phyloP scores from a whole-genome alignment of 257 asterid species.

The Rehmannia glutinosa region DNA sequence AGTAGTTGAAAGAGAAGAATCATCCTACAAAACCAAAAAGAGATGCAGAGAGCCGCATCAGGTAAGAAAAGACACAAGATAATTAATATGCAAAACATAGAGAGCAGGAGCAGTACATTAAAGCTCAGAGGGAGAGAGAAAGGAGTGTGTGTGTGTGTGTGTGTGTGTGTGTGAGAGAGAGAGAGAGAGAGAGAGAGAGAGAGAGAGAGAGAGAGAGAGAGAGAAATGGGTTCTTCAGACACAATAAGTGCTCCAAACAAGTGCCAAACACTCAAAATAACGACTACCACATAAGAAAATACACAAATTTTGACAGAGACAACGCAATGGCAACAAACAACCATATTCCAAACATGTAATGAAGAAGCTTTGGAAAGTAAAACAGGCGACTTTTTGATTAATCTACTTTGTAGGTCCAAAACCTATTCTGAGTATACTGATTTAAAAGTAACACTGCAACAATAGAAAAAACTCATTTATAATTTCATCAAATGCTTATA shows the following conservation, averaged over 20 bases:
- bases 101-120: background rate
- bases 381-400: background rate
- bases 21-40: conserved; percentile 52
- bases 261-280: conserved; percentile 1
- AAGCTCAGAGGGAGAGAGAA: conserved; percentile 1
- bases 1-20: conserved; percentile 38
- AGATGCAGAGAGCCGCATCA: conserved; percentile 21
- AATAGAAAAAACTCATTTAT: background rate
- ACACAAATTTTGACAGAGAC: background rate
- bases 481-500: background rate
- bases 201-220: conserved; percentile 8
- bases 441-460: background rate
- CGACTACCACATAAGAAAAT: background rate
- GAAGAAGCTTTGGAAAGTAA: background rate
- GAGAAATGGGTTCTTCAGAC: background rate
- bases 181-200: background rate
- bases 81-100: background rate
- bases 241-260: background rate
- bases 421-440: background rate
- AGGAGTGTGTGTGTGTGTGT: no score
- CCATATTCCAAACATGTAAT: background rate
- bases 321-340: background rate
- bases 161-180: background rate
- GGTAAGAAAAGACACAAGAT: conserved; percentile 12
- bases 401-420: conserved; percentile 6